A percentile compares a stretch with the other conserved stretches of the same genome.
phyloP scores from a whole-genome alignment of 2,329 filamentous ascomycete genomes.

The Didymella lethalis region DNA sequence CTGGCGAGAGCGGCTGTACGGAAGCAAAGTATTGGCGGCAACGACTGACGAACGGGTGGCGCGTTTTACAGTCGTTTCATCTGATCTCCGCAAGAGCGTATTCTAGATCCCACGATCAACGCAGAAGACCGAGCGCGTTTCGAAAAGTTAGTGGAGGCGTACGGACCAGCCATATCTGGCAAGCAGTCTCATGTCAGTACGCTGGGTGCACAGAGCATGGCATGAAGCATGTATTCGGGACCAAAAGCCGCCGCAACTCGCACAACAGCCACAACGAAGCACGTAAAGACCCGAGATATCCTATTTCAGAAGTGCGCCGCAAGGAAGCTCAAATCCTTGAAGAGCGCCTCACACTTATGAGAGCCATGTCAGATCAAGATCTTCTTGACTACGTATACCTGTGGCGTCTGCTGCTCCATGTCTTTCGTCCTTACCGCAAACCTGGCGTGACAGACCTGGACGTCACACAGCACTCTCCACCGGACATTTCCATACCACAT shows the following conservation, averaged over 20 bases:
- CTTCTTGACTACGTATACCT: conserved; percentile 27
- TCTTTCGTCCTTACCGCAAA: conserved; percentile 25
- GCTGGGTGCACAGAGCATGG: conserved; percentile 28
- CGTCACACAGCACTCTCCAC: background rate
- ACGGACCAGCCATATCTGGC: conserved; percentile 25
- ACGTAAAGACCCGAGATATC: background rate
- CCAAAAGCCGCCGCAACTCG: conserved; percentile 11
- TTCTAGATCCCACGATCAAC: conserved; percentile 4
- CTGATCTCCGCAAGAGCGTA: conserved; percentile 24
- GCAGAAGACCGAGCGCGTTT: conserved; percentile 18
- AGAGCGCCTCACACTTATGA: conserved; percentile 18
- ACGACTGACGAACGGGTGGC: conserved; percentile 27
- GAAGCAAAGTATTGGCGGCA: conserved; percentile 25
- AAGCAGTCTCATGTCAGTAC: conserved; percentile 28
- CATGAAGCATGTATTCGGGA: conserved; percentile 21
- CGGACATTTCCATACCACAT: background rate
- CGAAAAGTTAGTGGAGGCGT: conserved; percentile 26
- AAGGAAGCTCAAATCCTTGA: conserved; percentile 23
- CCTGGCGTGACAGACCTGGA: conserved; percentile 3
- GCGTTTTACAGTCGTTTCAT: conserved; percentile 24
- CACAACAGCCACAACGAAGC: conserved; percentile 3
- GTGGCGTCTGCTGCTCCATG: conserved; percentile 23
- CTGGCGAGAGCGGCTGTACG: conserved; percentile 20
- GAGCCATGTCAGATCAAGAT: conserved; percentile 16
- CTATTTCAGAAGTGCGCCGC: conserved; percentile 9